phyloP scores from a whole-genome alignment of 1,139 yeast genomes.

The Yamadazyma spencermartinsiae region DNA sequence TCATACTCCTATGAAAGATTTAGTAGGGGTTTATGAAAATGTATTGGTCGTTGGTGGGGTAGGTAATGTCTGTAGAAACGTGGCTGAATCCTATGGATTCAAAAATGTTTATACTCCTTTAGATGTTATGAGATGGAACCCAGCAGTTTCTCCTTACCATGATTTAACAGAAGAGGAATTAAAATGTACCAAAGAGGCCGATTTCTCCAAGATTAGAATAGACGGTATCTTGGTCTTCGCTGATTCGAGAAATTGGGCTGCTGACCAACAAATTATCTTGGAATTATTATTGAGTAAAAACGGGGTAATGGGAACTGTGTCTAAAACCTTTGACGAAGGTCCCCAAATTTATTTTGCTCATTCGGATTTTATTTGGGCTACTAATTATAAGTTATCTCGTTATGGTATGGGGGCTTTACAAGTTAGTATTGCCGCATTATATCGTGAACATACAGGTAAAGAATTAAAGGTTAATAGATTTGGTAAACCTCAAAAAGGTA shows the following conservation, averaged over 20 bases:
- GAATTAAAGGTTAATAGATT: conserved; percentile 75
- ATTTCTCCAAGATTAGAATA: conserved; percentile 61
- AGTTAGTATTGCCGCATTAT: conserved; percentile 79
- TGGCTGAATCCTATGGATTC: conserved; percentile 77
- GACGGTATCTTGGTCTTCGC: conserved; percentile 81
- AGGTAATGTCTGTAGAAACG: conserved; percentile 77
- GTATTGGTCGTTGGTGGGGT: conserved; percentile 86
- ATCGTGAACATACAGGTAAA: conserved; percentile 76
- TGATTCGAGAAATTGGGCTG: conserved; percentile 87
- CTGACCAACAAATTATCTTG: conserved; percentile 82
- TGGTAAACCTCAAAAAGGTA: conserved; percentile 85
- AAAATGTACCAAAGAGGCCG: conserved; percentile 55
- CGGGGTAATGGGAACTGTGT: conserved; percentile 81
- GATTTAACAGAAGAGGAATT: conserved; percentile 71
- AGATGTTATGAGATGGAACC: conserved; percentile 82
- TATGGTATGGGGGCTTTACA: conserved; percentile 92
- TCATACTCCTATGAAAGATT: conserved; percentile 85
- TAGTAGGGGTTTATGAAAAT: conserved; percentile 62
- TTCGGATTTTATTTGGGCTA: conserved; percentile 87
- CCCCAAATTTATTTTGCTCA: conserved; percentile 85
- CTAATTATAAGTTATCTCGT: conserved; percentile 74
- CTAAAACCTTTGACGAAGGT: conserved; percentile 70
- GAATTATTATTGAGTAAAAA: conserved; percentile 71
- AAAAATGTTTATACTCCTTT: conserved; percentile 75
- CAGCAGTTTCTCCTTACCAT: conserved; percentile 80